Percentiles rank a stretch among this genome's conserved stretches.
phyloP scores from a whole-genome alignment of 2,329 filamentous ascomycete genomes.

The Penicillium sp. region DNA sequence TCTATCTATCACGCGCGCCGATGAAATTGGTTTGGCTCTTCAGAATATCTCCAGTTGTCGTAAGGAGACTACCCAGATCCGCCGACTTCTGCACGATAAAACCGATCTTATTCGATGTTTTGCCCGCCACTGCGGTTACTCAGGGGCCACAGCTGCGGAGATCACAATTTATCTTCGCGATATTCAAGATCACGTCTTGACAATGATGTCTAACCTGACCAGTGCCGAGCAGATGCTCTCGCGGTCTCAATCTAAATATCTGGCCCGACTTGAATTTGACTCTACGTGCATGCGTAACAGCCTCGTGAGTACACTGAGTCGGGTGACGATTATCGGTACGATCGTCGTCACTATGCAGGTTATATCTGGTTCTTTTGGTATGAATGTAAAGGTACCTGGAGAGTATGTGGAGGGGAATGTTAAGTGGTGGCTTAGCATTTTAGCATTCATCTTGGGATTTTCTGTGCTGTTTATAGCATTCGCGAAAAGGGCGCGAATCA shows the following conservation, averaged over 20 bases:
- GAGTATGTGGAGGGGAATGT: conserved; percentile 5
- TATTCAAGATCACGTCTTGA: conserved; percentile 96
- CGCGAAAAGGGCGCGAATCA: not conserved
- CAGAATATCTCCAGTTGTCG: conserved; percentile 81
- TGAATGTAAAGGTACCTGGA: conserved; percentile 47
- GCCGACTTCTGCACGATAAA: conserved; percentile 88
- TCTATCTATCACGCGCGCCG: conserved; percentile 82
- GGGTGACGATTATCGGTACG: conserved; percentile 86
- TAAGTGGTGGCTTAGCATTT: not conserved
- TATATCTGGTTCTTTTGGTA: conserved; percentile 60
- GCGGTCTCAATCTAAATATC: conserved; percentile 86
- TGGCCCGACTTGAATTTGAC: conserved; percentile 86
- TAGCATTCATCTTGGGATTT: not conserved
- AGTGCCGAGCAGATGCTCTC: conserved; percentile 96
- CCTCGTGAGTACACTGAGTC: conserved; percentile 81
- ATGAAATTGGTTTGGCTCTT: conserved; percentile 81
- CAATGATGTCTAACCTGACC: conserved; percentile 90
- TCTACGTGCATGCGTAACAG: conserved; percentile 81
- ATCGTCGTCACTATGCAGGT: conserved; percentile 90
- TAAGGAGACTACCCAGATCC: conserved; percentile 86
- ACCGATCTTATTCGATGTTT: conserved; percentile 94
- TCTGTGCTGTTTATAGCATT: not conserved
- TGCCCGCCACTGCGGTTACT: conserved; percentile 93
- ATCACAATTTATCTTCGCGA: conserved; percentile 92
- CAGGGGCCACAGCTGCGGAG: conserved; percentile 85